Evolutionary conservation across 768 basidiomycete species (phyloP).

Genomic region (Porpolomopsis calyptriformis): DNA sequence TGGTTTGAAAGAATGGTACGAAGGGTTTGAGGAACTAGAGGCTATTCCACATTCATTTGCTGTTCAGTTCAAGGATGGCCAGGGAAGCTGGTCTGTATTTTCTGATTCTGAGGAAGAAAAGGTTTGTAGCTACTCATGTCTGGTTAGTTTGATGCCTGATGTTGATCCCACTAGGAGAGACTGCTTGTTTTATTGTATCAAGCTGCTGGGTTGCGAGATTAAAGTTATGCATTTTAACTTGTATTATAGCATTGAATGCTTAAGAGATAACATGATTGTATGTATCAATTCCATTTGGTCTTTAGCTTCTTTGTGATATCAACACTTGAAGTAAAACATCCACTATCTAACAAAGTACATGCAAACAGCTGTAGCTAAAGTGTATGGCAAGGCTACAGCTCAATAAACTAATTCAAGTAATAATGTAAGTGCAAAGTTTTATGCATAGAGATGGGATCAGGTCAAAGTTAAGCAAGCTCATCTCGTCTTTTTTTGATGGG

Average conservation of each 20-base stretch:
- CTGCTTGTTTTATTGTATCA: background rate
- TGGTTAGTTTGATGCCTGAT: background rate
- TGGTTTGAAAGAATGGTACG: constrained; percentile 49
- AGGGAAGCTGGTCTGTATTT: constrained; percentile 45
- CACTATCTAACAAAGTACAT: no score
- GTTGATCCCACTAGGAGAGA: background rate
- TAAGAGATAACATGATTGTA: no score
- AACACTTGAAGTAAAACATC: no score
- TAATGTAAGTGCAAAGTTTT: background rate
- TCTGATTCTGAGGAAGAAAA: constrained; percentile 57
- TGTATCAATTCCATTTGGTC: no score
- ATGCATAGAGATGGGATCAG: background rate
- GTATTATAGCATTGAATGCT: no score
- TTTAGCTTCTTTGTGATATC: no score
- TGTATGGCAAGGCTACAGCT: no score
- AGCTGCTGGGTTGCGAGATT: background rate
- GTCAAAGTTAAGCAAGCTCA: constrained; percentile 8
- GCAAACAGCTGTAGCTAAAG: no score
- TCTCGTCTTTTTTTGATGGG: constrained; percentile 21
- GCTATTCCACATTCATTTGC: constrained; percentile 60
- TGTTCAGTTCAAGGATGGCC: constrained; percentile 44
- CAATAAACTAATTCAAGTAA: no score
- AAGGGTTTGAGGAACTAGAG: constrained; percentile 58
- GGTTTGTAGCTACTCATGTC: constrained; percentile 21
- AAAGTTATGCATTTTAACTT: no score